phyloP scores from a whole-genome alignment of 164 flowering plant genomes.

The Houttuynia cordata region DNA sequence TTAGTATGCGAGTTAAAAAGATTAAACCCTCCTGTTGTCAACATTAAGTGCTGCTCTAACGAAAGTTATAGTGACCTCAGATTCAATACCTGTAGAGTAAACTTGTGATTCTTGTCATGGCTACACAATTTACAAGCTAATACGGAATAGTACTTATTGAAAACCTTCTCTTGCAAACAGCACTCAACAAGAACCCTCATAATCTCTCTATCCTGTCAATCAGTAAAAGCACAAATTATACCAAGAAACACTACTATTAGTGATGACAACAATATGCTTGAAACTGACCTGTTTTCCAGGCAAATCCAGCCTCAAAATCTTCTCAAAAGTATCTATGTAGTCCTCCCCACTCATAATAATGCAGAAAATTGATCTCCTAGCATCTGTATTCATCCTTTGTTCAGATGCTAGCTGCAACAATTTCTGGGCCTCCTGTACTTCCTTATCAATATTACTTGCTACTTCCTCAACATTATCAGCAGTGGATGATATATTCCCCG shows the following conservation, averaged over 20 bases:
- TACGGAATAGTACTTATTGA: slow-evolving; percentile 80
- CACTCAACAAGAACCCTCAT: slow-evolving; percentile 86
- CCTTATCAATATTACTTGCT: slow-evolving; percentile 65
- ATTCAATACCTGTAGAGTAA: slow-evolving; percentile 71
- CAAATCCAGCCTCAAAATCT: slow-evolving; percentile 70
- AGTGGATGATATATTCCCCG: slow-evolving; percentile 41
- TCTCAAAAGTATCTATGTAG: slow-evolving; percentile 79
- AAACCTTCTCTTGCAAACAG: slow-evolving; percentile 82
- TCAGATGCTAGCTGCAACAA: slow-evolving; percentile 80
- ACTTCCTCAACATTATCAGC: slow-evolving; percentile 42
- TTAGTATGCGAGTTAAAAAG: too few relatives aligned
- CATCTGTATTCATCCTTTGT: slow-evolving; percentile 92
- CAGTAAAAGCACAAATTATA: not conserved
- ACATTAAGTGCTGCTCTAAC: not conserved
- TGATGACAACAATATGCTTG: not conserved
- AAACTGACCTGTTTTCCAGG: slow-evolving; percentile 73
- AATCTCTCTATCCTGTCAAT: slow-evolving; percentile 81
- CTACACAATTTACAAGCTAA: slow-evolving; percentile 79
- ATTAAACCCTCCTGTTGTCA: too few relatives aligned
- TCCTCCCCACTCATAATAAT: slow-evolving; percentile 86
- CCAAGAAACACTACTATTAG: not conserved
- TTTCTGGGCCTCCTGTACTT: slow-evolving; percentile 67
- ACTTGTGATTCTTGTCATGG: slow-evolving; percentile 91
- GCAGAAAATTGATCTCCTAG: slow-evolving; percentile 79
- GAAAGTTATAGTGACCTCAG: not conserved